These are phyloP conservation scores for Macadamia tetraphylla DNA, from an alignment of 164 flowering plant species.

Conservation along the genomic window DNA sequence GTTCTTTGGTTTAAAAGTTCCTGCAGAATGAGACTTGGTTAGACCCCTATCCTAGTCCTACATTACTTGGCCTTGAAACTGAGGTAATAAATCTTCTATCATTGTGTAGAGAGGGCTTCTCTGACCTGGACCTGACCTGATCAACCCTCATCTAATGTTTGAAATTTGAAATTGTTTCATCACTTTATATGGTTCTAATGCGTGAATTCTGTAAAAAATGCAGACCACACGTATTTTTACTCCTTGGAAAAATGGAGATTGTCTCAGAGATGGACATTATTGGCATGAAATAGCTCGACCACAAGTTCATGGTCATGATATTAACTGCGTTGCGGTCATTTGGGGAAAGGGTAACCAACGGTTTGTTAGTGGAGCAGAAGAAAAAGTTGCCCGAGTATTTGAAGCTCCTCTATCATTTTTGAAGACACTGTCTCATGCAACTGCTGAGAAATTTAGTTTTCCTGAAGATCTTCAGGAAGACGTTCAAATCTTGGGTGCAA, in stretches of 20 bases:
- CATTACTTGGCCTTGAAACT: too few relatives aligned
- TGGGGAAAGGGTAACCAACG: slow-evolving; percentile 83
- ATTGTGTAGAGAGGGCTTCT: too few relatives aligned
- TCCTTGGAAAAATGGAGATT: slow-evolving; percentile 54
- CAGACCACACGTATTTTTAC: slow-evolving; percentile 87
- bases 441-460: slow-evolving; percentile 23
- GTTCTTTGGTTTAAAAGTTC: too few relatives aligned
- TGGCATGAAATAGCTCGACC: slow-evolving; percentile 99
- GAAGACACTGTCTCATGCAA: slow-evolving; percentile 67
- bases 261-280: slow-evolving; percentile 20
- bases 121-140: too few relatives aligned
- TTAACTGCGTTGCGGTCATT: slow-evolving; percentile 76
- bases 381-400: slow-evolving; percentile 96
- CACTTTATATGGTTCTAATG: not conserved
- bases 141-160: too few relatives aligned
- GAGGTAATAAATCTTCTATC: too few relatives aligned
- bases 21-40: too few relatives aligned
- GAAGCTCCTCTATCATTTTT: slow-evolving; percentile 91
- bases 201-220: slow-evolving; percentile 12
- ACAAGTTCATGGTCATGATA: slow-evolving; percentile 98
- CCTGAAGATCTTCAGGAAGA: slow-evolving; percentile 45
- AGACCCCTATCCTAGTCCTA: too few relatives aligned
- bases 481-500: slow-evolving; percentile 86
- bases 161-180: not conserved
- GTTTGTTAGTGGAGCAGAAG: slow-evolving; percentile 96